These are phyloP conservation scores for Neoboletus magnificus DNA, from an alignment of 768 basidiomycete species.

Conservation along the genomic window DNA sequence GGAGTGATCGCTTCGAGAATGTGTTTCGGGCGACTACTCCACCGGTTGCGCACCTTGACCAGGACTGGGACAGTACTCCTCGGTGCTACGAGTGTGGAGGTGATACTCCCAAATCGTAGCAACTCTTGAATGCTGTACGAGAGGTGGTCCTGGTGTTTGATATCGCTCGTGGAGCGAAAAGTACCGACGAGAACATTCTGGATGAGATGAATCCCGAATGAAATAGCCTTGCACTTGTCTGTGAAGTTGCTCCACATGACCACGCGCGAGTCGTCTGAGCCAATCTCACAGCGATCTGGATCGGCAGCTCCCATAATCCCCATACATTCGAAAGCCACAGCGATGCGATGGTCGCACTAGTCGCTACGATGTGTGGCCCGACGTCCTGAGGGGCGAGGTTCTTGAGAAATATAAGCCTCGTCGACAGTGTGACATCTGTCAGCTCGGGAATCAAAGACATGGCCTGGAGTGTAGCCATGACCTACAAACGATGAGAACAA, in stretches of 20 bases:
- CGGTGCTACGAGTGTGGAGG: constrained; percentile 62
- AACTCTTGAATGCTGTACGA: constrained; percentile 93
- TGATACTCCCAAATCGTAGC: constrained; percentile 82
- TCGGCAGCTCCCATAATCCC: constrained; percentile 92
- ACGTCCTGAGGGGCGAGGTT: constrained; percentile 67
- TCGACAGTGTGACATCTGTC: constrained; percentile 71
- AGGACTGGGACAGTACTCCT: constrained; percentile 50
- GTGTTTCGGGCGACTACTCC: constrained; percentile 77
- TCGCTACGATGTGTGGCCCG: constrained; percentile 81
- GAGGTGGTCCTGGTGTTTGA: constrained; percentile 86
- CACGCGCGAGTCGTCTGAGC: constrained; percentile 54
- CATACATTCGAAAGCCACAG: constrained; percentile 90
- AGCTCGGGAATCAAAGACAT: constrained; percentile 75
- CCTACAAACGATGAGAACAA: constrained; percentile 43
- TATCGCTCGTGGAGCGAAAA: constrained; percentile 92
- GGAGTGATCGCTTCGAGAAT: constrained; percentile 85
- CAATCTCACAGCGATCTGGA: constrained; percentile 84
- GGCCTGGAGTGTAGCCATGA: constrained; percentile 95
- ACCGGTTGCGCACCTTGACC: constrained; percentile 66
- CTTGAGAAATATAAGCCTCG: constrained; percentile 76
- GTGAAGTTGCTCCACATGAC: constrained; percentile 78
- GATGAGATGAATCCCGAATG: constrained; percentile 86
- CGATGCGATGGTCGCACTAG: constrained; percentile 78
- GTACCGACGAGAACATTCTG: constrained; percentile 81
- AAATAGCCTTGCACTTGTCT: constrained; percentile 69